Base-by-base conservation (phyloP, 2,329 filamentous ascomycete genomes). In the Chalaropsis ovoidea region DNA sequence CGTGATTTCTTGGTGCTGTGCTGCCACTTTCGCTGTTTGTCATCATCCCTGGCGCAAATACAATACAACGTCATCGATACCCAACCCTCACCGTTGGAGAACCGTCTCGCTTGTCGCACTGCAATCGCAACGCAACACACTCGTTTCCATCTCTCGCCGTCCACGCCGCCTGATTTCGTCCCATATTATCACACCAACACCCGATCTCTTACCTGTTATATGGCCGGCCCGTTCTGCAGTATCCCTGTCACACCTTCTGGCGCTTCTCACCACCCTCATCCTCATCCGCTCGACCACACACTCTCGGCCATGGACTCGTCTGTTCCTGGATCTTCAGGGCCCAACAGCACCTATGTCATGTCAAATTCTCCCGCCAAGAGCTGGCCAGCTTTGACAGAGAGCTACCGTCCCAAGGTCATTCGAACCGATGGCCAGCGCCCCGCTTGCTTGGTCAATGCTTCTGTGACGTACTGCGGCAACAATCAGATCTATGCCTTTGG, bases 401-500 rank as follows among this genome's bases (percentile, higher is more conserved):
- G 85, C 69, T 95, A 95, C 76, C 86, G 88, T 62, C 93, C 93
- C 43, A 89, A 87, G 73, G 89, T 96, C 68, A 93, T 83, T 45
- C 86, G 87, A 71, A 89, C 88, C 13, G 79, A 88, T 61, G 88
- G 88, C 60, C 86, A 90, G 76, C 85, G 92, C 70, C 94, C 94
- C 45, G 92, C 94, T 43, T 97, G 93, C 73, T 81, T 99, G 62
- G 93, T 99, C 70, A 99, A 99, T 79, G 94, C 94, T 63, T 97
- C 94, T 0, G 93, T 97, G 68, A 99, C 94, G n/a, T 96, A 96
- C 75, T 96, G 94, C 72, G 92, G 92, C 67, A 94, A 96, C 77
- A 94, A 97, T 74, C 86, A 94, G 75, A 97, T 99, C 71, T 97
- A 95, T 76, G 94, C 93, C 11, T 99, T 99, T 79, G 94, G 94